Conservation (phyloP, 441 rosid species). For the Omphalea diandra region DNA sequence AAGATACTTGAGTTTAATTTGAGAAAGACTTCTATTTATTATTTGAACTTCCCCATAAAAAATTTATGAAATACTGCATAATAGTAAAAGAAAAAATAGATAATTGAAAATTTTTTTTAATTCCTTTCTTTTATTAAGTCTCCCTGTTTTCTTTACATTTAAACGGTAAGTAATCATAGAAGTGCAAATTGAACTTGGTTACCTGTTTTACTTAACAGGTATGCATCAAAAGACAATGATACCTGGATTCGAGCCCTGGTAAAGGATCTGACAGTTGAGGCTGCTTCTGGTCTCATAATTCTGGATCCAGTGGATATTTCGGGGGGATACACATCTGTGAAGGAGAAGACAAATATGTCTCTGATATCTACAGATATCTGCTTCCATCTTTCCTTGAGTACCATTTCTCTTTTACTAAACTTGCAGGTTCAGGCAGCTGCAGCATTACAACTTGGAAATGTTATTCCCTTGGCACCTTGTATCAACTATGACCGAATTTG, state of each 20-base stretch:
- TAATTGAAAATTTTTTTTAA: neutral
- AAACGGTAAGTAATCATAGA: neutral
- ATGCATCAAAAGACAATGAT: conserved; percentile 95
- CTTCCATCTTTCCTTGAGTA: conserved; percentile 88
- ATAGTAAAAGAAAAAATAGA: neutral
- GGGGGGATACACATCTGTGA: conserved; percentile 87
- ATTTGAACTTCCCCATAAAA: neutral
- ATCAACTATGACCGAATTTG: conserved; percentile 82
- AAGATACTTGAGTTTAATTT: neutral
- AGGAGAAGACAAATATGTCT: conserved; percentile 90
- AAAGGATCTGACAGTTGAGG: conserved; percentile 88
- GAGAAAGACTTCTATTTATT: neutral
- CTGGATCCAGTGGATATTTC: conserved; percentile 93
- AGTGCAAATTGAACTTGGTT: neutral
- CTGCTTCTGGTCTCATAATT: conserved; percentile 97
- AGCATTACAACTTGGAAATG: conserved; percentile 92
- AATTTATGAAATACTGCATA: neutral
- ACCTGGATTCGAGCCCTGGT: conserved; percentile 86
- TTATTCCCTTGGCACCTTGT: conserved; percentile 84
- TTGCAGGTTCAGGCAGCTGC: conserved; percentile 80
- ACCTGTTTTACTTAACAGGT: conserved; percentile 53
- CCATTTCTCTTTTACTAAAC: conserved; percentile 82
- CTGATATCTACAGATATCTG: conserved; percentile 83
- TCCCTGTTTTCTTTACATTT: neutral
- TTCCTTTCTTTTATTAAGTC: neutral